These are phyloP conservation scores for Phaeolepiota aurea DNA, from an alignment of 768 basidiomycete species.

Conservation along the genomic window DNA sequence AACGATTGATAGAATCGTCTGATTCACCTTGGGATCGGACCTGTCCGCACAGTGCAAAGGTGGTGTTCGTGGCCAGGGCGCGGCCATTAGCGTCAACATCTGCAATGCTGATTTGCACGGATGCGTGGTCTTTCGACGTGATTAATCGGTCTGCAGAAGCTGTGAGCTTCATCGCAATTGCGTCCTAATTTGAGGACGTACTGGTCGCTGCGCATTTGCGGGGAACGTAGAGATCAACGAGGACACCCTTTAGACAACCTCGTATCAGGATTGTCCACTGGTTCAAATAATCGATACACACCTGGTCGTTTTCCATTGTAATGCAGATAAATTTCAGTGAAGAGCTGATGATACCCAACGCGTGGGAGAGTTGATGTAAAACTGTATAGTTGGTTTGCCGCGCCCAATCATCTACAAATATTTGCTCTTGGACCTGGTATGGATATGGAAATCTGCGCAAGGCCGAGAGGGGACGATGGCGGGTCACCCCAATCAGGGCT, in stretches of 20 bases:
- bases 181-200: conserved; percentile 39
- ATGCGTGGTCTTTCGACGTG: conserved; percentile 98
- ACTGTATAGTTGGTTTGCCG: conserved; percentile 25
- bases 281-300: conserved; percentile 25
- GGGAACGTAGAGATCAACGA: conserved; percentile 99
- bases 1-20: conserved; percentile 93
- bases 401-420: not conserved
- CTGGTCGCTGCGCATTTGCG: conserved; percentile 98
- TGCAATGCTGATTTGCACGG: conserved; percentile 90
- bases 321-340: conserved; percentile 15
- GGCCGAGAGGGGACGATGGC: no score
- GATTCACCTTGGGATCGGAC: conserved; percentile 94
- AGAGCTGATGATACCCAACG: conserved; percentile 11
- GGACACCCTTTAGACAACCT: conserved; percentile 48
- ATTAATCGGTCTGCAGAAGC: conserved; percentile 93
- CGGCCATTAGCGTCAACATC: conserved; percentile 90
- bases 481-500: no score
- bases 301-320: conserved; percentile 89
- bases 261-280: conserved; percentile 1
- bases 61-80: conserved; percentile 71
- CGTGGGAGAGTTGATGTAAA: conserved; percentile 28
- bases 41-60: conserved; percentile 91
- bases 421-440: no score
- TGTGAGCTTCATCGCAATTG: no score
- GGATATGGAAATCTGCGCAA: no score